phyloP scores from a whole-genome alignment of 2,329 filamentous ascomycete species.

The Colletotrichum euphorbiae region DNA sequence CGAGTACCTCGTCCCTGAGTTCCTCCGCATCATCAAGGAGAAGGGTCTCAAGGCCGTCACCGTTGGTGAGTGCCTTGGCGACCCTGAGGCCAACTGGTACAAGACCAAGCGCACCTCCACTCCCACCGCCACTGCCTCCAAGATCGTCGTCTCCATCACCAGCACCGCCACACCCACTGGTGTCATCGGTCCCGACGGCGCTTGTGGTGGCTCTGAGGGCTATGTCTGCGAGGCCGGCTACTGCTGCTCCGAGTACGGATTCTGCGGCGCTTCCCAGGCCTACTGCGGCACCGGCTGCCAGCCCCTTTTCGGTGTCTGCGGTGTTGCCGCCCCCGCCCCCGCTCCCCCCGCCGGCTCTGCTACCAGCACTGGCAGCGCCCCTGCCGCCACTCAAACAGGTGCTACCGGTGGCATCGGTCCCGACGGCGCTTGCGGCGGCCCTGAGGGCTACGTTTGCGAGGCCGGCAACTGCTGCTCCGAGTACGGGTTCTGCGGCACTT shows the following conservation, averaged over 20 bases:
- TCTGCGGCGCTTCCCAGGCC: conserved; percentile 38
- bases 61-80: conserved; percentile 59
- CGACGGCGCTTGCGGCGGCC: conserved; percentile 37
- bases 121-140: conserved; percentile 36
- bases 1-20: conserved; percentile 39
- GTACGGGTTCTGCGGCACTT: conserved; percentile 27
- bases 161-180: conserved; percentile 41
- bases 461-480: conserved; percentile 41
- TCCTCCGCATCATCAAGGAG: conserved; percentile 38
- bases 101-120: conserved; percentile 39
- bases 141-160: conserved; percentile 34
- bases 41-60: conserved; percentile 52
- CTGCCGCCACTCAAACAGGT: conserved; percentile 10
- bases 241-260: conserved; percentile 42
- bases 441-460: conserved; percentile 36
- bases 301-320: conserved; percentile 41
- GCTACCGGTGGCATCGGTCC: conserved; percentile 35
- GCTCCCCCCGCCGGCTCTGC: conserved; percentile 17
- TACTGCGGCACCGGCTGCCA: conserved; percentile 42
- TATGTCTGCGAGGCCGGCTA: conserved; percentile 36
- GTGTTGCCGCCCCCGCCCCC: conserved; percentile 22
- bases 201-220: conserved; percentile 36
- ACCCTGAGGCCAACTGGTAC: conserved; percentile 61
- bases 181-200: conserved; percentile 31
- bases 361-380: conserved; percentile 16